Percentiles rank a stretch among this genome's conserved stretches.
Evolutionary conservation across 2,329 filamentous ascomycete species (phyloP).

Genomic region (Blumeria graminis): DNA sequence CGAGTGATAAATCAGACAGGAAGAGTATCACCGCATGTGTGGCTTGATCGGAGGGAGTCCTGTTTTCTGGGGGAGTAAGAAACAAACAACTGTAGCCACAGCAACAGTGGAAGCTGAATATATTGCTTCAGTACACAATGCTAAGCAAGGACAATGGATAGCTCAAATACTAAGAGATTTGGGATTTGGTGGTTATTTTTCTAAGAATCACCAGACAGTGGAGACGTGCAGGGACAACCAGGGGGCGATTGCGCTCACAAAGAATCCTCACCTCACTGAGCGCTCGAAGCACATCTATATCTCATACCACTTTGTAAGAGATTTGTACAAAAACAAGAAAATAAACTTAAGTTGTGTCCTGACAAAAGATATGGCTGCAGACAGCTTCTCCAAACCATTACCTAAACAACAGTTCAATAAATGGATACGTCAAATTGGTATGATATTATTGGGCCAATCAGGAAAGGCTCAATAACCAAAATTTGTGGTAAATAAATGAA

Average conservation of each 20-base stretch:
- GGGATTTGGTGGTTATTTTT: background rate
- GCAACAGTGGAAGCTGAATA: background rate
- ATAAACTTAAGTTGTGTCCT: background rate
- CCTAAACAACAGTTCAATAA: slow-evolving; percentile 1
- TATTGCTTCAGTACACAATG: background rate
- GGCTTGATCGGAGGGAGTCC: background rate
- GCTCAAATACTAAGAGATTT: background rate
- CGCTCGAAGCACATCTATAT: background rate
- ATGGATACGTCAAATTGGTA: background rate
- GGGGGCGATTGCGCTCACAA: background rate
- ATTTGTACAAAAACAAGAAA: background rate
- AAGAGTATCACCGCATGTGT: background rate
- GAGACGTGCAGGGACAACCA: background rate
- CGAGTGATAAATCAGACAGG: background rate
- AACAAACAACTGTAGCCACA: background rate
- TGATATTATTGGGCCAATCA: background rate
- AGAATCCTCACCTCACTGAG: background rate
- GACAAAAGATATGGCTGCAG: background rate
- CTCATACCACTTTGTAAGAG: background rate
- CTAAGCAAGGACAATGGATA: background rate
- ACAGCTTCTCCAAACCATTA: background rate
- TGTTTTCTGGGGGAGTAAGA: background rate
- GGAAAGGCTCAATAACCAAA: background rate
- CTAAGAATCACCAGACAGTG: background rate
- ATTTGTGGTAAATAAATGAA: background rate